Base-by-base conservation (phyloP, 768 basidiomycete genomes). In the Kwoniella europaea region DNA sequence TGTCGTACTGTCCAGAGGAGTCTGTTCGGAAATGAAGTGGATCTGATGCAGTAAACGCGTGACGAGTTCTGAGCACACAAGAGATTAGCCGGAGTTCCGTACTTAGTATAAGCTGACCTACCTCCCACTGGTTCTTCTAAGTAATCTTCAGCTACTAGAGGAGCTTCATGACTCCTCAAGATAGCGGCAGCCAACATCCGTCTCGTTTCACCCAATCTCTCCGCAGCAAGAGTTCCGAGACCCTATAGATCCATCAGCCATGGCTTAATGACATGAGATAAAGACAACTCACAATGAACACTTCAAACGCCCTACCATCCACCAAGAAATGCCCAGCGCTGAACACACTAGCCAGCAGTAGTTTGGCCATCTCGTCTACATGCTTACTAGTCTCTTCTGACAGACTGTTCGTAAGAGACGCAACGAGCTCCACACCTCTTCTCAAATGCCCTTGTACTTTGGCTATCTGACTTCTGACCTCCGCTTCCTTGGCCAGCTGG, bases 41-140 rank as follows among this genome's bases (percentile, higher is more conserved):
- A 98, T 82, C 20, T 92, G 89, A 81, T 96, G 91, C 1, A 99
- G 86, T 1, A 98, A 90, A 29, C 97, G 91, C 57, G 92, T 85
- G 27, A 95, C 86, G 42, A 98, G 85, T 6, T 86, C 94, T 94
- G 68, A 24, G n/a, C 52, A 63, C 15, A 63, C 24, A 62, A 62
- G 35, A 50, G 46, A 13, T 63, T 50, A 65, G 44, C 16, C 20
- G 6, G 58, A 9, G 42, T 22, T 64, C 50, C 69, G 43, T 64
- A 35, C 6, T 59, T 13, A 50, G 42, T 42, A 35, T 13, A 22
- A 43, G 27, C 18, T 43, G 20, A 63, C 62, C 58, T 18, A 82
- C 88, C 73, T 74, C 70, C 87, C 42, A 95, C 81, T 0, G 88
- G 88, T 79, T 98, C 96, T 0, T 87, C 88, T 50, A 87, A 87